Conservation (phyloP, 495 filamentous ascomycete species). For the Aspergillus conjunctus region DNA sequence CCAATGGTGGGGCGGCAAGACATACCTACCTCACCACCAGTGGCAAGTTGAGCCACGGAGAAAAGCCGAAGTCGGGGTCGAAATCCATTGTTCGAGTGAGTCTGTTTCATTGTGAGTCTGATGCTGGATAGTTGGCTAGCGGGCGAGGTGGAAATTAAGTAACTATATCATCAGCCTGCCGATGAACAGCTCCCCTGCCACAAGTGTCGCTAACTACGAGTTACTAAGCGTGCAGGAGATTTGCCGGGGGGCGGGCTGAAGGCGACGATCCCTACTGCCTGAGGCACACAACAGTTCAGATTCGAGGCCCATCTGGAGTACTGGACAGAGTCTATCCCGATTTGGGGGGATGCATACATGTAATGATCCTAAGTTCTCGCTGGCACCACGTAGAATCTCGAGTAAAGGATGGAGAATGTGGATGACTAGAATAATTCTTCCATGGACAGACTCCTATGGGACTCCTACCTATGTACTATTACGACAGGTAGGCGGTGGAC, state of each 20-base stretch:
- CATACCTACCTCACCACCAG: constrained; percentile 2
- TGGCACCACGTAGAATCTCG: no score
- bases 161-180: not conserved
- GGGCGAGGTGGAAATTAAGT: no score
- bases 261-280: constrained; percentile 18
- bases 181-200: not conserved
- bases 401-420: no score
- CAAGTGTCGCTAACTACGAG: no score
- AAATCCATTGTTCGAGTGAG: not conserved
- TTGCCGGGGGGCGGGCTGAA: not conserved
- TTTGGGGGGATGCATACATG: no score
- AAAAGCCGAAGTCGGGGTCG: not conserved
- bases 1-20: constrained; percentile 3
- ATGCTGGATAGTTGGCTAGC: not conserved
- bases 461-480: not conserved
- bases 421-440: no score
- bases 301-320: no score
- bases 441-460: not conserved
- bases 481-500: not conserved
- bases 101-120: not conserved
- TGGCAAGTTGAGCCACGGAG: not conserved
- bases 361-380: no score
- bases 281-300: no score
- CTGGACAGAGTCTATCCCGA: no score
- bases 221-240: no score